phyloP scores from a whole-genome alignment of 2,329 filamentous ascomycete species.

The Scedosporium apiospermum region DNA sequence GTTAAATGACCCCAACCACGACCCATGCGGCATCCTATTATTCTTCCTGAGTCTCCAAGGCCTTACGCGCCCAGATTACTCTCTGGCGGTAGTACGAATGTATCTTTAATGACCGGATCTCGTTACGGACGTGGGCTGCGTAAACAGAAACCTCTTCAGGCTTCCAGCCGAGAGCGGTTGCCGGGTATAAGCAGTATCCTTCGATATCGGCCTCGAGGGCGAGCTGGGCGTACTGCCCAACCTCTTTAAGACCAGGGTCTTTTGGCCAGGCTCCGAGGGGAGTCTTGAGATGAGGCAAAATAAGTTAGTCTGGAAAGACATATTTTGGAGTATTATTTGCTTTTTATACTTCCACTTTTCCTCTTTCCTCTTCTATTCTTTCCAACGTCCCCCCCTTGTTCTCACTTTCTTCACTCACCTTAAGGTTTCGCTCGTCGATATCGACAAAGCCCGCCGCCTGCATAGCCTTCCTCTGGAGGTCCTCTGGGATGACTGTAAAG shows the following conservation, averaged over 20 bases:
- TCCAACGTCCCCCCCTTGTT: too few relatives aligned
- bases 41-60: not conserved
- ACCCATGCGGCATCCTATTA: too few relatives aligned
- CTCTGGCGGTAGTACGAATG: conserved; percentile 30
- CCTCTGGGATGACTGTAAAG: conserved; percentile 21
- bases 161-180: conserved; percentile 24
- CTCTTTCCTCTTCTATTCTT: not conserved
- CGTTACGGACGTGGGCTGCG: conserved; percentile 20
- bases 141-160: conserved; percentile 22
- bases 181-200: conserved; percentile 25
- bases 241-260: conserved; percentile 32
- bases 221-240: conserved; percentile 27
- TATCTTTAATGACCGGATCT: conserved; percentile 22
- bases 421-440: conserved; percentile 32
- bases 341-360: too few relatives aligned
- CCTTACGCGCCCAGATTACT: conserved; percentile 11
- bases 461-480: conserved; percentile 17
- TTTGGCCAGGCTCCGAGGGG: conserved; percentile 36
- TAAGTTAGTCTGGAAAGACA: too few relatives aligned
- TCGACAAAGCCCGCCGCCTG: conserved; percentile 28
- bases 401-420: conserved; percentile 10
- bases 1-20: too few relatives aligned
- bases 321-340: too few relatives aligned
- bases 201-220: conserved; percentile 24
- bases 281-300: conserved; percentile 5